Base-by-base conservation (phyloP, 305 asterid species). In the Fraxinus velutina region DNA sequence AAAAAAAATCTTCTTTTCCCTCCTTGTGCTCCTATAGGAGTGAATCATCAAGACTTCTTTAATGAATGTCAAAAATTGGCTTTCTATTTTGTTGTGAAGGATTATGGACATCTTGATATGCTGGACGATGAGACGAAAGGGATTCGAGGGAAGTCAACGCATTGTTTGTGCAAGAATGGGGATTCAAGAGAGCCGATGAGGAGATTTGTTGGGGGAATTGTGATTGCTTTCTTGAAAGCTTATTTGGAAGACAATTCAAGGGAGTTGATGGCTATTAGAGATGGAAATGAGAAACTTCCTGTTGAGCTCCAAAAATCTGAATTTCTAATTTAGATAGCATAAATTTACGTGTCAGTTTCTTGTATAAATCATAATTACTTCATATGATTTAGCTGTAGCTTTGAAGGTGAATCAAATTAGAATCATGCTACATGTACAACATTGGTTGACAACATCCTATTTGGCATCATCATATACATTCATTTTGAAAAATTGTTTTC, bases 51-150 rank as follows among this genome's bases (percentile, higher is more conserved):
- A 79, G 91, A 92, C 84, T 95, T 95, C 50, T 95, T 87, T 29
- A 82, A 84, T 0, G 99, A 95, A 83, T 93, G 99, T 47, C 64
- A 80, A 13, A 79, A 81, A 44, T 94, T 96, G 52, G 90, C 88
- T 1, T 86, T 86, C 82, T 87, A 95, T 64, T 92, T 92, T 77
- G 97, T 93, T 76, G 99, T 91, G 0, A 92, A 93, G 86, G 97
- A 90, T 57, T 92, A 91, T 39, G 99, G 98, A 1, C 98, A 95
- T 86, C 88, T 92, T 34, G 99, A 95, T 64, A 87, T 95, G 98
- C 84, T 95, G 32, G 96, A 95, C 60, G 97, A 93, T 82, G 93
- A 89, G 1, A 95, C 97, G 1, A 86, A 77, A 8, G 99, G 99
- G 79, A 9, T 93, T 24, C 85, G 98, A 5, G 99, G 99, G 62